Conservation (phyloP, 257 asterid species). For the Buddleja alternifolia region DNA sequence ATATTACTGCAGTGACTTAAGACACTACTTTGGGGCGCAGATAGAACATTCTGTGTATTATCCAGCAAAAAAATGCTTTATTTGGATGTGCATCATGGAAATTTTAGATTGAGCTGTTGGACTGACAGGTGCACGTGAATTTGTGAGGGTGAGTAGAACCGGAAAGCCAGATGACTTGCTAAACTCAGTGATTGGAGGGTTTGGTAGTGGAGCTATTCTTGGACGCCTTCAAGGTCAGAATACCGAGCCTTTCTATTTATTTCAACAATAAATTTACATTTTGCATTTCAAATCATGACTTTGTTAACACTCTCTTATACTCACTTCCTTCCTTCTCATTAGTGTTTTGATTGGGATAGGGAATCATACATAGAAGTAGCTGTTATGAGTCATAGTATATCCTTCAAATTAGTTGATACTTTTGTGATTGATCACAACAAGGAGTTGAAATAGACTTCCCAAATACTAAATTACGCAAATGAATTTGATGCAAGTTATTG, state of each 20-base stretch:
- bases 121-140: conserved; percentile 89
- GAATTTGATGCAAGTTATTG: background rate
- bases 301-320: background rate
- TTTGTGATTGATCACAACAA: background rate
- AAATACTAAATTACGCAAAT: background rate
- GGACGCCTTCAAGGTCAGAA: conserved; percentile 92
- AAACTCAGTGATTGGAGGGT: conserved; percentile 87
- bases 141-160: conserved; percentile 72
- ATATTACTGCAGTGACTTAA: no score
- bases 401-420: background rate
- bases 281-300: conserved; percentile 9
- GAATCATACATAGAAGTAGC: background rate
- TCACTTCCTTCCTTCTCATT: background rate
- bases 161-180: conserved; percentile 85
- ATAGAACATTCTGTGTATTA: background rate
- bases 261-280: background rate
- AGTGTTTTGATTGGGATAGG: background rate
- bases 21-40: background rate
- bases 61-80: background rate
- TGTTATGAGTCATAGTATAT: background rate
- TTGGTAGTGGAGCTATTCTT: conserved; percentile 85
- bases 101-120: conserved; percentile 25
- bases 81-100: background rate
- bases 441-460: no score
- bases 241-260: background rate